Conservation (phyloP, 2,329 filamentous ascomycete species). For the Macrophomina pseudophaseolina region DNA sequence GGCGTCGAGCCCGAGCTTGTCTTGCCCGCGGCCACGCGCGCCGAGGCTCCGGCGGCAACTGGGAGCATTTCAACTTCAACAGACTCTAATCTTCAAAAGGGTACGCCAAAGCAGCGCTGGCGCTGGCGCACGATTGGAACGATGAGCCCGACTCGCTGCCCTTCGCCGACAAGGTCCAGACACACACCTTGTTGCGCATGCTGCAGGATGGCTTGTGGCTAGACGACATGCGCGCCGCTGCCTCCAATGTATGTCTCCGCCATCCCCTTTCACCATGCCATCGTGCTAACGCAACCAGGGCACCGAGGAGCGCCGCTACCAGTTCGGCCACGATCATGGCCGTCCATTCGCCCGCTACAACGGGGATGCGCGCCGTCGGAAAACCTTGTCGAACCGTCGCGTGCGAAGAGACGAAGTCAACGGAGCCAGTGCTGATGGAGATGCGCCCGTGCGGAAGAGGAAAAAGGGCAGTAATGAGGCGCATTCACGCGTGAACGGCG, state of each 20-base stretch:
- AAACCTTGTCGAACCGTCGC: slow-evolving; percentile 23
- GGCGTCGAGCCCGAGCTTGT: slow-evolving; percentile 8
- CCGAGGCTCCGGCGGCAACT: not conserved
- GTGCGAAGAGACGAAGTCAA: slow-evolving; percentile 22
- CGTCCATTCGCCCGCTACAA: slow-evolving; percentile 45
- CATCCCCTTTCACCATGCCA: not conserved
- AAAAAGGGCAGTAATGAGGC: slow-evolving; percentile 36
- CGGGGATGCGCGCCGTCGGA: slow-evolving; percentile 35
- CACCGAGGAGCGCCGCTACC: slow-evolving; percentile 36
- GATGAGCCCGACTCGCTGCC: slow-evolving; percentile 65
- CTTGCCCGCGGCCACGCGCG: slow-evolving; percentile 10
- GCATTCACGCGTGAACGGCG: slow-evolving; percentile 48
- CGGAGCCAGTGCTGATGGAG: slow-evolving; percentile 41
- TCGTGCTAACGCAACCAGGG: slow-evolving; percentile 16
- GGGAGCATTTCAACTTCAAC: slow-evolving; percentile 6
- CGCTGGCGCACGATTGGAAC: slow-evolving; percentile 67
- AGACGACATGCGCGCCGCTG: slow-evolving; percentile 47
- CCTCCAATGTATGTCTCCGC: slow-evolving; percentile 24
- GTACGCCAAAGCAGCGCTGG: slow-evolving; percentile 64
- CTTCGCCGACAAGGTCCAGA: slow-evolving; percentile 64
- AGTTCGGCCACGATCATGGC: slow-evolving; percentile 47
- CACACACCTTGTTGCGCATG: slow-evolving; percentile 64
- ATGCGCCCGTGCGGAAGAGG: slow-evolving; percentile 40
- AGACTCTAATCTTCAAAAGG: slow-evolving; percentile 42
- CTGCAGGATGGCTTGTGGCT: slow-evolving; percentile 66